A percentile compares a stretch with the other conserved stretches of the same genome.
These are phyloP conservation scores for Endogone sp. DNA, from an alignment of 192 early-diverging fungal genomes.

Conservation along the genomic window DNA sequence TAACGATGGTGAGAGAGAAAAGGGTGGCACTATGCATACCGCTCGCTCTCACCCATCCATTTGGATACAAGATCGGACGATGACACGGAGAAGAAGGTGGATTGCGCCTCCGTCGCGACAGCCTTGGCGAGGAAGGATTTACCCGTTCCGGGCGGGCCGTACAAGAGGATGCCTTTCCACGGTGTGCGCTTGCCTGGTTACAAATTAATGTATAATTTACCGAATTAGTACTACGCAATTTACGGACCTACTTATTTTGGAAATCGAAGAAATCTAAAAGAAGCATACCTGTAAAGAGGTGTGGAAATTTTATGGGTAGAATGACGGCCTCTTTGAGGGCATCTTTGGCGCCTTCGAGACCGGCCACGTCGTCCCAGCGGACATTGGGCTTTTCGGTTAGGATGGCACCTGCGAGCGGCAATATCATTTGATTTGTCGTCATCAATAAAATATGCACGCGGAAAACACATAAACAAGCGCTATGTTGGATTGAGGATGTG, in stretches of 20 bases:
- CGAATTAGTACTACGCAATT: not conserved
- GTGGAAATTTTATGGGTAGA: conserved; percentile 95
- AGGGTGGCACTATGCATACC: too few species aligned
- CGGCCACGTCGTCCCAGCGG: conserved; percentile 96
- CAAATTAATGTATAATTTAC: too few species aligned
- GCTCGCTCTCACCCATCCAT: conserved; percentile 96
- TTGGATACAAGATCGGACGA: conserved; percentile 98
- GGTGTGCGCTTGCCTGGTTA: conserved; percentile 92
- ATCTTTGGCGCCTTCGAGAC: conserved; percentile 93
- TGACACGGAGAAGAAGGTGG: conserved; percentile 95
- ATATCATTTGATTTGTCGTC: not conserved
- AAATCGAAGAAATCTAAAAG: conserved; percentile 34
- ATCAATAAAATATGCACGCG: conserved; percentile 6
- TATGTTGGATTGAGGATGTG: not conserved
- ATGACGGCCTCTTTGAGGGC: conserved; percentile 98
- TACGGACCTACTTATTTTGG: not conserved
- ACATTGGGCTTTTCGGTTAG: conserved; percentile 96
- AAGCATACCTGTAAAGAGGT: conserved; percentile 93
- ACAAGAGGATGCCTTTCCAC: conserved; percentile 95
- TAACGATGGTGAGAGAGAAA: not conserved
- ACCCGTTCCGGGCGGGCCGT: conserved; percentile 97
- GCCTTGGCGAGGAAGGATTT: conserved; percentile 98
- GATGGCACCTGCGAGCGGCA: conserved; percentile 75
- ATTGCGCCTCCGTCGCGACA: conserved; percentile 94
- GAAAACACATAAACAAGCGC: not conserved